A percentile compares a stretch with the other conserved stretches of the same genome.
Evolutionary conservation across 2,329 filamentous ascomycete genomes (phyloP).

Genomic region (Didymella glomerata): DNA sequence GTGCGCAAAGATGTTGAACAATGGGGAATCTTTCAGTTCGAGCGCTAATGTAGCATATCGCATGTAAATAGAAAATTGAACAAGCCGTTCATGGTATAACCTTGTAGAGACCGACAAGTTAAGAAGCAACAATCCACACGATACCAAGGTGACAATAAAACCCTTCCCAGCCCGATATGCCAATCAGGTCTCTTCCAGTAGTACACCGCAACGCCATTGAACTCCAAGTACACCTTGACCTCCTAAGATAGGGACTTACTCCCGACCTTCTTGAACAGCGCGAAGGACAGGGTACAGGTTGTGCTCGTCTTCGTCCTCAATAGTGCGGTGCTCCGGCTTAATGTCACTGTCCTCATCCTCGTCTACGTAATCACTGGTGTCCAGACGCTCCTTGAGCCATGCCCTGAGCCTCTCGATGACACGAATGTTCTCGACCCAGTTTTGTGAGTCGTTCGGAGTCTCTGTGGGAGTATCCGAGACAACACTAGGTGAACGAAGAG

Average conservation of each 20-base stretch:
- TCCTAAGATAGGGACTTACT: conserved; percentile 30
- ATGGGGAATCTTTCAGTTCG: conserved; percentile 25
- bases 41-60: conserved; percentile 22
- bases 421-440: conserved; percentile 71
- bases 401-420: conserved; percentile 67
- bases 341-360: conserved; percentile 44
- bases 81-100: conserved; percentile 17
- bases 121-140: conserved; percentile 16
- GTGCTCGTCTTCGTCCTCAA: conserved; percentile 52
- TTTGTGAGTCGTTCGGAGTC: conserved; percentile 43
- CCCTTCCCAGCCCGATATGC: conserved; percentile 17
- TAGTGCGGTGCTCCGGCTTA: conserved; percentile 38
- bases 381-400: conserved; percentile 64
- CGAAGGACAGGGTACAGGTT: conserved; percentile 53
- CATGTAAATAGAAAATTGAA: conserved; percentile 15
- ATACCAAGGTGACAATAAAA: conserved; percentile 20
- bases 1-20: not conserved
- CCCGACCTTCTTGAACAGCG: conserved; percentile 51
- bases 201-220: conserved; percentile 30
- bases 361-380: conserved; percentile 60
- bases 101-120: conserved; percentile 14
- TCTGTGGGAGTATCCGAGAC: conserved; percentile 48
- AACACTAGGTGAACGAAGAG: conserved; percentile 51
- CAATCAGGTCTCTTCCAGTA: conserved; percentile 17
- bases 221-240: conserved; percentile 26